Evolutionary conservation across 805 yeast species (phyloP).

Genomic region (Kuraishia ogatae): DNA sequence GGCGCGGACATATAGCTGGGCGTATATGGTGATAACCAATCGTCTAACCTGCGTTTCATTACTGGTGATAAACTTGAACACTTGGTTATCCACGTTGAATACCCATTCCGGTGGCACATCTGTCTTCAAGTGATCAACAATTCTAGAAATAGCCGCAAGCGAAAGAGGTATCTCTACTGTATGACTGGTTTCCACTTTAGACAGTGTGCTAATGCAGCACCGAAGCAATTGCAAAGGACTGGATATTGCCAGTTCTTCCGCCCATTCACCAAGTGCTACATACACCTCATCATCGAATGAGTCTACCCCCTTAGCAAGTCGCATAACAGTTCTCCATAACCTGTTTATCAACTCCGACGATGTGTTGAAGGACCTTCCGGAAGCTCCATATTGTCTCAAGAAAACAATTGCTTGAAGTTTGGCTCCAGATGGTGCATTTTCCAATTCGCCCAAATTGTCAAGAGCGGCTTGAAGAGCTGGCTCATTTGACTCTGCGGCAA

Average conservation of each 20-base stretch:
- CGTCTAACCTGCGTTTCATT: slow-evolving; percentile 28
- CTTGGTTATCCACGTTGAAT: slow-evolving; percentile 22
- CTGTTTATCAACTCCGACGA: background rate
- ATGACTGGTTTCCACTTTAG: background rate
- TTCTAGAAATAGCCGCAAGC: background rate
- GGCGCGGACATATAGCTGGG: slow-evolving; percentile 13
- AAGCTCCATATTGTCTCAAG: background rate
- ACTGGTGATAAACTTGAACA: slow-evolving; percentile 21
- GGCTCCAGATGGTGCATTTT: background rate
- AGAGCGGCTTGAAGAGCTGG: background rate
- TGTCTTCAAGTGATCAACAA: background rate
- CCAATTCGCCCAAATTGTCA: background rate
- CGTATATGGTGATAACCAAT: slow-evolving; percentile 28
- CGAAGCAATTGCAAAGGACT: background rate
- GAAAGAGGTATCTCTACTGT: background rate
- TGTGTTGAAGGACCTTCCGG: background rate
- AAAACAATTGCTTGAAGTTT: background rate
- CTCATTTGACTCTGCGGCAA: background rate
- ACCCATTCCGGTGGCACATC: slow-evolving; percentile 11
- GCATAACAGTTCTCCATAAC: background rate
- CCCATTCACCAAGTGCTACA: background rate
- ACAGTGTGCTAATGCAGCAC: background rate
- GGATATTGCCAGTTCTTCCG: background rate
- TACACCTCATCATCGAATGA: background rate
- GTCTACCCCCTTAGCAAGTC: background rate